Percentiles rank a stretch among this genome's conserved stretches.
These are phyloP conservation scores for Holtermannia corniformis DNA, from an alignment of 768 basidiomycete genomes.

Conservation along the genomic window DNA sequence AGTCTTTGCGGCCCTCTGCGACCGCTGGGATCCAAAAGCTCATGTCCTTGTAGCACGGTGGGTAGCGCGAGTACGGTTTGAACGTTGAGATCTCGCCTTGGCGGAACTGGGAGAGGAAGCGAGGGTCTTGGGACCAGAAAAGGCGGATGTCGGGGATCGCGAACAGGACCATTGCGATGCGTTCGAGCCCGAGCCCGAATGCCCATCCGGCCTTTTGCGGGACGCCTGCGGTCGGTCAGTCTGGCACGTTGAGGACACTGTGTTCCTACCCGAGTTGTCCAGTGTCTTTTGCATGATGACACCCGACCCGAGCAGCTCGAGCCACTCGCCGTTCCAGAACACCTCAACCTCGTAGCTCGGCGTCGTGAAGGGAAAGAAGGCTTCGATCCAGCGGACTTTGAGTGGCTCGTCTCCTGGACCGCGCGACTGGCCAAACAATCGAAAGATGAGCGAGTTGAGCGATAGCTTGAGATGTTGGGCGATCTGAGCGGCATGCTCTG, in stretches of 20 bases:
- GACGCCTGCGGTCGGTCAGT: conserved; percentile 50
- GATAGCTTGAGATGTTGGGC: conserved; percentile 80
- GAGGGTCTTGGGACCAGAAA: conserved; percentile 85
- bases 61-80: conserved; percentile 85
- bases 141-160: conserved; percentile 94
- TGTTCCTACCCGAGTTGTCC: conserved; percentile 65
- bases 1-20: conserved; percentile 14
- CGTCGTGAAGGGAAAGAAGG: conserved; percentile 94
- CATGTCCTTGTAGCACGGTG: conserved; percentile 84
- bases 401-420: conserved; percentile 58
- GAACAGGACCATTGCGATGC: conserved; percentile 96
- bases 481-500: conserved; percentile 59
- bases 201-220: conserved; percentile 82
- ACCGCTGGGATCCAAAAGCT: conserved; percentile 72
- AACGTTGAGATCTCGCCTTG: conserved; percentile 65
- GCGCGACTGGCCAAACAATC: conserved; percentile 60
- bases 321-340: conserved; percentile 89
- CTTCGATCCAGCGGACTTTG: conserved; percentile 91
- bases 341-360: conserved; percentile 98
- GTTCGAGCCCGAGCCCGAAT: conserved; percentile 90
- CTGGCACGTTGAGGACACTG: neutral
- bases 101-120: conserved; percentile 80
- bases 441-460: conserved; percentile 73
- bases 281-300: conserved; percentile 83
- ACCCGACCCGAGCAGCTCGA: conserved; percentile 90